Evolutionary conservation across 257 asterid species (phyloP).

Genomic region (Lantana camara): DNA sequence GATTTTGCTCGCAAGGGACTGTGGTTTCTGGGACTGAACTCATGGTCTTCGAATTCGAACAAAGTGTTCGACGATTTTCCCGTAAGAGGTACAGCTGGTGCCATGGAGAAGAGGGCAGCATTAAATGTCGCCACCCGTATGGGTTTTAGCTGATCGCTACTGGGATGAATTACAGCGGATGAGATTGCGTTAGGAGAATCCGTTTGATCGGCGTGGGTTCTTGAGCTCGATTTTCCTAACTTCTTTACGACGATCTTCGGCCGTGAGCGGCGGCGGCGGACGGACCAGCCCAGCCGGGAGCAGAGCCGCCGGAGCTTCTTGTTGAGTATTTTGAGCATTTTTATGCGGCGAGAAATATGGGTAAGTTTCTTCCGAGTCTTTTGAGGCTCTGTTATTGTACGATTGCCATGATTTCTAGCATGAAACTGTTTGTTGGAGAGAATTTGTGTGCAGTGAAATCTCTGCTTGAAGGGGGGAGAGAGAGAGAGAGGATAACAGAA

Average conservation of each 20-base stretch:
- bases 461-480: constrained; percentile 16
- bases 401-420: constrained; percentile 23
- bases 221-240: constrained; percentile 56
- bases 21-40: background rate
- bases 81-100: constrained; percentile 67
- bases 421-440: constrained; percentile 22
- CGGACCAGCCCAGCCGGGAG: constrained; percentile 56
- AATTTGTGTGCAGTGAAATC: constrained; percentile 3
- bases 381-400: background rate
- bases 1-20: constrained; percentile 48
- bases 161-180: constrained; percentile 79
- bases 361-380: background rate
- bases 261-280: constrained; percentile 55
- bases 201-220: constrained; percentile 30
- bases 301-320: constrained; percentile 60
- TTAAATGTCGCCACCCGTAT: constrained; percentile 77
- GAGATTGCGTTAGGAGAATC: constrained; percentile 28
- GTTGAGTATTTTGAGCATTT: constrained; percentile 58
- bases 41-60: constrained; percentile 34
- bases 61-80: constrained; percentile 35
- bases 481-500: constrained; percentile 16
- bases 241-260: constrained; percentile 58
- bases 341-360: background rate
- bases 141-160: constrained; percentile 40
- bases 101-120: constrained; percentile 99